Conservation (phyloP, 805 yeast genomes). For the Grigorovia transvaalensis region DNA sequence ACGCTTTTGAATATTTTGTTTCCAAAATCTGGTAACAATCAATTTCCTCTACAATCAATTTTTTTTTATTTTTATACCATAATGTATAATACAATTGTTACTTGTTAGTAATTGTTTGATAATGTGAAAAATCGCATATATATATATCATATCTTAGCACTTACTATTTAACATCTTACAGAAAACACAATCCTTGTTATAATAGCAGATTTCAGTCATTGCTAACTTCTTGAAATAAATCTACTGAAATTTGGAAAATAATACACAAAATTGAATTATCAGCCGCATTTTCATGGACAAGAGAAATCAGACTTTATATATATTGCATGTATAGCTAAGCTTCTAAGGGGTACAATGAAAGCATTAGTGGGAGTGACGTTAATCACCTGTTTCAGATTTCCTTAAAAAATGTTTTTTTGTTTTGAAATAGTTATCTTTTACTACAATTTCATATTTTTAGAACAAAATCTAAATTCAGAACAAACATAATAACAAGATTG, state of each 20-base stretch:
- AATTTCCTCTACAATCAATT: constrained; percentile 53
- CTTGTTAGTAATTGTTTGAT: too few relatives aligned
- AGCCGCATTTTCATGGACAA: too few relatives aligned
- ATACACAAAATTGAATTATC: too few relatives aligned
- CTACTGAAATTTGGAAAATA: too few relatives aligned
- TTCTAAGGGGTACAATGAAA: too few relatives aligned
- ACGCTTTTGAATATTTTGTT: constrained; percentile 67
- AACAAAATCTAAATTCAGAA: background rate
- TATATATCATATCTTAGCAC: constrained; percentile 12
- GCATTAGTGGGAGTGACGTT: background rate
- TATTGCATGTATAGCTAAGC: too few relatives aligned
- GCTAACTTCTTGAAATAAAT: background rate
- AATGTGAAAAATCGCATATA: too few relatives aligned
- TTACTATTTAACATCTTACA: constrained; percentile 82
- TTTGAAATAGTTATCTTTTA: too few relatives aligned
- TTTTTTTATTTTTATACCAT: too few relatives aligned
- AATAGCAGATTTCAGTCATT: constrained; percentile 4
- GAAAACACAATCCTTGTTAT: constrained; percentile 66
- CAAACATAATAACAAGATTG: background rate
- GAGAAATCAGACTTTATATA: too few relatives aligned
- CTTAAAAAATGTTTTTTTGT: background rate
- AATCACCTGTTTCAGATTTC: background rate
- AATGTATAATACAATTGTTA: too few relatives aligned
- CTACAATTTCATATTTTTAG: too few relatives aligned
- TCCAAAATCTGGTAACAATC: constrained; percentile 85